Conservation (phyloP, 1,139 yeast species). For the Geotrichum cucujoidarum region DNA sequence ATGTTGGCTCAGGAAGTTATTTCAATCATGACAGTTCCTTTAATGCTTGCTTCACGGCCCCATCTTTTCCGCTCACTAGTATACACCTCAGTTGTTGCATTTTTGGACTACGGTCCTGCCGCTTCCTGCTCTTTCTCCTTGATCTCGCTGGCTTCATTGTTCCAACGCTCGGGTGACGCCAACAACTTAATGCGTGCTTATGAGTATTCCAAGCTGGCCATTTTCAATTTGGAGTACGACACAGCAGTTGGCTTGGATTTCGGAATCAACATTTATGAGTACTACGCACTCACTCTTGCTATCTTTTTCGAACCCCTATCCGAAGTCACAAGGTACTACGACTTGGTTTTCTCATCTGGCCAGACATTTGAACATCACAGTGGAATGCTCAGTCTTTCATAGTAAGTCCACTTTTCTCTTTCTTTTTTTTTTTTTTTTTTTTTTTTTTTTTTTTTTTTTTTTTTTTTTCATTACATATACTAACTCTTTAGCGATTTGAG, state of each 20-base stretch:
- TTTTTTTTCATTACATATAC: background rate
- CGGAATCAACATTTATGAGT: slow-evolving; percentile 43
- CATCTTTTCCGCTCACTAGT: slow-evolving; percentile 30
- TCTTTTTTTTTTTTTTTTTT: background rate
- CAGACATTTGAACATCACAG: slow-evolving; percentile 31
- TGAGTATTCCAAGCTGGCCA: slow-evolving; percentile 42
- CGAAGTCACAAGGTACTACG: slow-evolving; percentile 38
- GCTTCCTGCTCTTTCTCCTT: slow-evolving; percentile 36
- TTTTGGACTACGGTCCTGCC: slow-evolving; percentile 36
- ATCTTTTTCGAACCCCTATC: slow-evolving; percentile 43
- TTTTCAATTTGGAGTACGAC: slow-evolving; percentile 40
- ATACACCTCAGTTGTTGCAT: slow-evolving; percentile 32
- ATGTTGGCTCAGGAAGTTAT: slow-evolving; percentile 44
- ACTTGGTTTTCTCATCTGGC: slow-evolving; percentile 30
- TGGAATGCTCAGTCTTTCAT: slow-evolving; percentile 30
- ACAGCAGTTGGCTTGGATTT: slow-evolving; percentile 40
- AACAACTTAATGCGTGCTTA: slow-evolving; percentile 41
- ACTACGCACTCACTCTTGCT: slow-evolving; percentile 45
- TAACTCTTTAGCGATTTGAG: slow-evolving; percentile 27
- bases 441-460: slow-evolving; percentile 8
- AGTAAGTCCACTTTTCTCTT: slow-evolving; percentile 21
- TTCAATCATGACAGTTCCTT: slow-evolving; percentile 40
- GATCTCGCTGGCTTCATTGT: slow-evolving; percentile 35
- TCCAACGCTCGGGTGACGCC: slow-evolving; percentile 32
- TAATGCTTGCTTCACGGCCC: slow-evolving; percentile 27